phyloP scores from a whole-genome alignment of 129 eudicot species.

The Tagetes erecta region DNA sequence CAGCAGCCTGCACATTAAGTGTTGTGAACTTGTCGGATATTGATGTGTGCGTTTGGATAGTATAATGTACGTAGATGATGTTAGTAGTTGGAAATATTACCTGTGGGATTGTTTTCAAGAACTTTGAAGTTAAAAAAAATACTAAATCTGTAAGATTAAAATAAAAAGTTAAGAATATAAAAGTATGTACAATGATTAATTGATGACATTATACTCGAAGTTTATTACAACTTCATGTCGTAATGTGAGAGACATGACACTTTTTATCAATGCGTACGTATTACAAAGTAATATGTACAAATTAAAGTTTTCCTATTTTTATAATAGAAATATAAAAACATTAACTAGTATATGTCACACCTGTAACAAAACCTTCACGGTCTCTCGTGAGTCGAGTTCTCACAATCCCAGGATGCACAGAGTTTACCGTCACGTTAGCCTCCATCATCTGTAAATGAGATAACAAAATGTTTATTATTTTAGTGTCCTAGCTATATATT shows the following conservation, averaged over 20 bases:
- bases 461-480: not conserved
- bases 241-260: no score
- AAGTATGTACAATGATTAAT: no score
- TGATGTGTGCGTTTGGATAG: not conserved
- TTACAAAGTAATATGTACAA: no score
- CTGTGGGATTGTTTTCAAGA: constrained; percentile 92
- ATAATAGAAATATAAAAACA: no score
- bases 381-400: constrained; percentile 97
- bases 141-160: constrained; percentile 63
- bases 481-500: no score
- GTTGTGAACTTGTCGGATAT: not conserved
- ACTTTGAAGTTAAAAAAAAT: constrained; percentile 73
- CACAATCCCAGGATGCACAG: constrained; percentile 97
- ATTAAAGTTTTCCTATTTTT: no score
- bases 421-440: constrained; percentile 77
- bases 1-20: constrained; percentile 66
- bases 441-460: constrained; percentile 55
- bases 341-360: constrained; percentile 9
- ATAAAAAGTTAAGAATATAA: no score
- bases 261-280: no score
- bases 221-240: no score
- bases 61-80: not conserved
- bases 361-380: constrained; percentile 87
- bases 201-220: no score
- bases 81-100: constrained; percentile 31